Base-by-base conservation (phyloP, 169 alveolate species). In the Cryptosporidium xiaoi region DNA sequence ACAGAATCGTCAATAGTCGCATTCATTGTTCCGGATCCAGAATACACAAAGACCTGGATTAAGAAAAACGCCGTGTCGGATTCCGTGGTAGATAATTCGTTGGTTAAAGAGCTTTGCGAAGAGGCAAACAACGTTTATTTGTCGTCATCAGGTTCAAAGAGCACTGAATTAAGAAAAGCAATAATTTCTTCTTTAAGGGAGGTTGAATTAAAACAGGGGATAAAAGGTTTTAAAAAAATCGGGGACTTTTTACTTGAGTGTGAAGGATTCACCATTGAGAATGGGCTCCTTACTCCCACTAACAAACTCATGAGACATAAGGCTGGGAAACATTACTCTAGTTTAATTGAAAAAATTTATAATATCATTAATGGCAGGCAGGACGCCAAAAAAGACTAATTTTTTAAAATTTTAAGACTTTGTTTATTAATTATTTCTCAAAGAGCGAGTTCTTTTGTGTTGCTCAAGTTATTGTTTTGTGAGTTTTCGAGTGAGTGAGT, bases 231-330 rank as follows among this genome's bases (percentile, higher is more conserved):
- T 27, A 94, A 96, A 84, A 91, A 91, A 85, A 93, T 94, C 18
- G 94, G 84, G 71, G 91, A 92, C 12, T 92, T 96, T 90, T 90
- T 89, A 46, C 85, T 96, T 34, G 92, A 92, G 20, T 91, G 92
- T 33, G 94, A 93, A 84, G 95, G 95, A 3, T 96, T 97, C 90
- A 93, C 97, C 10, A 91, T 91, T 34, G 98, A 94, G 33, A 93
- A 95, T 66, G 97, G 93, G 15, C 92, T 95, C 65, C 84, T 96
- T 58, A 96, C 99, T 10, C 97, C 98, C n/a, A 96, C 99, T 10
- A 93, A 95, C 91, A 97, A 97, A 87, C 90, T 96, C 18, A 95
- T 95, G 69, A 95, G 99, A 65, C 84, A 83, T 66, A 93, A 90
- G 51, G 91, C 93, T 27, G 65, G 85, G 13, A 77, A 65, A 29